Evolutionary conservation across 73 alveolate species (phyloP).

Genomic region (Paraurostyla sp.): DNA sequence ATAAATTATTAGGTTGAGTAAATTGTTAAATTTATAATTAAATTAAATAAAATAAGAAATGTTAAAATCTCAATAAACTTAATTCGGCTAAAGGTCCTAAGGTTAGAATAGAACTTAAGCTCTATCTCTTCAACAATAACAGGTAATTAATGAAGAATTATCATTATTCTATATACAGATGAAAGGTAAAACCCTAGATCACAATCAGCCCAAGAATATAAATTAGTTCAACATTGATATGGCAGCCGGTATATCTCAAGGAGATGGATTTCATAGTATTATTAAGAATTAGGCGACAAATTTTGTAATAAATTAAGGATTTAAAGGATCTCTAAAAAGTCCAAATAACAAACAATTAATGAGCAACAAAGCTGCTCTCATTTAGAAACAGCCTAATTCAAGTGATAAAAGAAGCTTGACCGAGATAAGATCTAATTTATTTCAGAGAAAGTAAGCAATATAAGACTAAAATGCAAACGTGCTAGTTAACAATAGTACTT

Average conservation of each 20-base stretch:
- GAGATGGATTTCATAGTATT: too few relatives aligned
- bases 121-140: too few relatives aligned
- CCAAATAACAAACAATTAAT: conserved; percentile 3
- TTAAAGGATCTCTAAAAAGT: neutral
- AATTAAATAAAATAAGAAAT: neutral
- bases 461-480: neutral
- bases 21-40: neutral
- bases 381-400: neutral
- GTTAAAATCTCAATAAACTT: neutral
- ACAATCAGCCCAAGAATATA: too few relatives aligned
- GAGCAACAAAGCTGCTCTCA: neutral
- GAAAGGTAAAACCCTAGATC: too few relatives aligned
- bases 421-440: neutral
- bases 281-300: too few relatives aligned
- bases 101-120: too few relatives aligned
- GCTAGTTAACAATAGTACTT: neutral
- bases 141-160: too few relatives aligned
- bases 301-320: too few relatives aligned
- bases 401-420: conserved; percentile 10
- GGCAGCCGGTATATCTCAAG: too few relatives aligned
- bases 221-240: too few relatives aligned
- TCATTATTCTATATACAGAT: too few relatives aligned
- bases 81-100: neutral
- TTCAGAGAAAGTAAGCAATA: neutral
- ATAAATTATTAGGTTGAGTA: neutral